A percentile compares a stretch with the other conserved stretches of the same genome.
phyloP scores from a whole-genome alignment of 768 basidiomycete species.

The Boletus eberwhitei region DNA sequence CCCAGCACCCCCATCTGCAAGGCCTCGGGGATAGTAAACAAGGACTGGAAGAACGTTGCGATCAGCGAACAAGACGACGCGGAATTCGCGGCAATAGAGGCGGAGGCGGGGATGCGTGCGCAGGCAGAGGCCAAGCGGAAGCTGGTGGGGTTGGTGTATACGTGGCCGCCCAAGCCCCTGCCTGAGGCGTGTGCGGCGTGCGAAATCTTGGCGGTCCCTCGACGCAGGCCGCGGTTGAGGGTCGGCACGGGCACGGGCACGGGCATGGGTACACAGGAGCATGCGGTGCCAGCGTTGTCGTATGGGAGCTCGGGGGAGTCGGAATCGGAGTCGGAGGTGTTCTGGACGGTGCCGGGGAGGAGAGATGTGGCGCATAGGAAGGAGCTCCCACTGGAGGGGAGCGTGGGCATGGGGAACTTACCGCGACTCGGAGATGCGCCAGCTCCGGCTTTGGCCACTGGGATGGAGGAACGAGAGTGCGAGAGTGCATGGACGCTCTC shows the following conservation, averaged over 20 bases:
- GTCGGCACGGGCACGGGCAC: neutral
- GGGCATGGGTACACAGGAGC: neutral
- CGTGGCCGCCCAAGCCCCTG: conserved; percentile 24
- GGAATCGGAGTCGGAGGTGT: conserved; percentile 5
- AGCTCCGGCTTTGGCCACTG: neutral
- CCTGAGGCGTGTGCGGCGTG: conserved; percentile 5
- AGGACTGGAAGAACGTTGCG: conserved; percentile 30
- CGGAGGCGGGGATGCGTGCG: neutral
- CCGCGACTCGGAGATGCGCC: neutral
- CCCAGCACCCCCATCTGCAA: neutral
- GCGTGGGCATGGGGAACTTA: conserved; percentile 5
- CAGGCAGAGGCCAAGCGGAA: neutral
- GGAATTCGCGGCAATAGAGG: conserved; percentile 8
- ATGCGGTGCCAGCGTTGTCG: conserved; percentile 6
- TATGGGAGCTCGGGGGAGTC: conserved; percentile 14
- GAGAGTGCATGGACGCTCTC: neutral
- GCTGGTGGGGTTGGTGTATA: conserved; percentile 8
- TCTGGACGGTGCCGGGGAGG: neutral
- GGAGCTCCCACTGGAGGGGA: neutral
- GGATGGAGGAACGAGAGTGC: neutral
- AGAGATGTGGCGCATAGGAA: neutral
- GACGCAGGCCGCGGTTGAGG: neutral
- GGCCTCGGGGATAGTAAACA: neutral
- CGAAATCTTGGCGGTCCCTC: neutral
- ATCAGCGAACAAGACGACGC: conserved; percentile 29